Evolutionary conservation across 345 rosid genomes (phyloP).

Genomic region (Punica granatum): DNA sequence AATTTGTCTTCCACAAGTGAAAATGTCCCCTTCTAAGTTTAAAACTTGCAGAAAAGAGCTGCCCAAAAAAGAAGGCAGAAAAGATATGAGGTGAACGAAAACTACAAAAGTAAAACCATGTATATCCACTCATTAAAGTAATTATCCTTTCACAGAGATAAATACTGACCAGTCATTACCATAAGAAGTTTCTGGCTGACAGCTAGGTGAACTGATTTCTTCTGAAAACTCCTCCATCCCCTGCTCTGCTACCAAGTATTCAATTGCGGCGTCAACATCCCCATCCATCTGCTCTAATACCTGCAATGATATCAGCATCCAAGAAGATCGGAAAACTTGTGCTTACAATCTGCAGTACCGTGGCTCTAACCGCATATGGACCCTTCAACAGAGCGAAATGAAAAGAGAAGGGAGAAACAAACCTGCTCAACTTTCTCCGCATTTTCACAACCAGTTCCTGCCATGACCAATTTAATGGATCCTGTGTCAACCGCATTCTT

Average conservation of each 20-base stretch:
- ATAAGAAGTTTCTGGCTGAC: conserved; percentile 28
- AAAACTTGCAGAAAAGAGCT: background rate
- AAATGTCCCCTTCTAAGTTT: background rate
- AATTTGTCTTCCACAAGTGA: background rate
- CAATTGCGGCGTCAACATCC: conserved; percentile 79
- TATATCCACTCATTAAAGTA: background rate
- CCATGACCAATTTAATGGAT: conserved; percentile 64
- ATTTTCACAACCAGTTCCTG: conserved; percentile 67
- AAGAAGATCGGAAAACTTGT: background rate
- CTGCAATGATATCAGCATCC: conserved; percentile 24
- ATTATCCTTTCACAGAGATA: conserved; percentile 5
- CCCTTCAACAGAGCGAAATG: background rate
- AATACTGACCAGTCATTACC: conserved; percentile 47
- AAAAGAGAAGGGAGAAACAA: background rate
- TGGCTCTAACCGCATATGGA: background rate
- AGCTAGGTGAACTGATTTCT: conserved; percentile 24
- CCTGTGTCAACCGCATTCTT: conserved; percentile 31
- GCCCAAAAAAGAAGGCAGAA: background rate
- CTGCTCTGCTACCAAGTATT: conserved; percentile 67
- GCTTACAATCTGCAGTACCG: background rate
- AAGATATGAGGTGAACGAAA: background rate
- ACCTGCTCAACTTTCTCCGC: conserved; percentile 68
- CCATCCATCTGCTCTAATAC: conserved; percentile 66
- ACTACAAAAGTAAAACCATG: background rate
- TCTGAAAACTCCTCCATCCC: conserved; percentile 27